phyloP scores from a whole-genome alignment of 352 stramenopile genomes.

The Globisporangium middletonii region DNA sequence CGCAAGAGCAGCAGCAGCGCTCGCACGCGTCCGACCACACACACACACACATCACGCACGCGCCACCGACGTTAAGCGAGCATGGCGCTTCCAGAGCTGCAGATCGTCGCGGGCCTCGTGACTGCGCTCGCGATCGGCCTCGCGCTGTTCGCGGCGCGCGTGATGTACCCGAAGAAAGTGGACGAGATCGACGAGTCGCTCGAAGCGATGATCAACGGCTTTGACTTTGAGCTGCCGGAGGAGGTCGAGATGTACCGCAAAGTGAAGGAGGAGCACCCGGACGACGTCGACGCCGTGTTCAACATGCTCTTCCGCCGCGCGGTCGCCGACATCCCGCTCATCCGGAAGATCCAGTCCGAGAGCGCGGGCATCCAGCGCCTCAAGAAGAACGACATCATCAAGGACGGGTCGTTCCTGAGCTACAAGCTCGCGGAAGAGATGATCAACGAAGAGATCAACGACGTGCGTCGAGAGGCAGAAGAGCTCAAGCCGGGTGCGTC shows the following conservation, averaged over 20 bases:
- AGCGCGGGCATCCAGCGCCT: constrained; percentile 77
- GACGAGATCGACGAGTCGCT: constrained; percentile 71
- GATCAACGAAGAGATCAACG: constrained; percentile 86
- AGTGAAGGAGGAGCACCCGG: constrained; percentile 55
- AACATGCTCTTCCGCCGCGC: constrained; percentile 80
- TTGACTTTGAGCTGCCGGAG: constrained; percentile 80
- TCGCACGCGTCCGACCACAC: neutral
- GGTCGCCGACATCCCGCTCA: constrained; percentile 78
- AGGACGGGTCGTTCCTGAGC: constrained; percentile 83
- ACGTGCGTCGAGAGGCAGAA: constrained; percentile 73
- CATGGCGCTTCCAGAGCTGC: constrained; percentile 59
- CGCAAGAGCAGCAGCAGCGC: neutral
- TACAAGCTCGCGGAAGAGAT: constrained; percentile 86
- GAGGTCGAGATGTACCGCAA: constrained; percentile 77
- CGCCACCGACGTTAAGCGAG: neutral
- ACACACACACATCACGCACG: neutral
- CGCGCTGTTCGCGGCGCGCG: constrained; percentile 53
- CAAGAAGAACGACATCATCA: constrained; percentile 87
- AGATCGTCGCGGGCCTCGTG: constrained; percentile 64
- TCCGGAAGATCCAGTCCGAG: constrained; percentile 86
- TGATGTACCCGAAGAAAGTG: constrained; percentile 67
- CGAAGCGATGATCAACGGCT: constrained; percentile 87
- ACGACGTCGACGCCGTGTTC: constrained; percentile 66
- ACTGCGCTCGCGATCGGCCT: constrained; percentile 52
- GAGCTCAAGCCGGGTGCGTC: constrained; percentile 70